Evolutionary conservation across 306 rosid genomes (phyloP).

Genomic region (Vigna nakashimae): DNA sequence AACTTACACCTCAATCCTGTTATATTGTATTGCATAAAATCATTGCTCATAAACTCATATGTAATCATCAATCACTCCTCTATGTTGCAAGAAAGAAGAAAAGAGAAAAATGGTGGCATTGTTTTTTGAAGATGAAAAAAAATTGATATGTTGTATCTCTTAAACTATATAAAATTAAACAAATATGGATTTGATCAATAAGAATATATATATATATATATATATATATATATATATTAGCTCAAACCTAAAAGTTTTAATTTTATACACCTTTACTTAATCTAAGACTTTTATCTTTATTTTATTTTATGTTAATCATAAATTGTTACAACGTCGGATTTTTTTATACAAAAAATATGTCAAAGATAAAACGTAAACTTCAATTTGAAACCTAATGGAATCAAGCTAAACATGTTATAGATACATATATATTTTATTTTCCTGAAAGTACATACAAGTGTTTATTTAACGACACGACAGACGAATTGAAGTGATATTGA

Average conservation of each 20-base stretch:
- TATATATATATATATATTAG: too few relatives aligned
- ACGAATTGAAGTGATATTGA: background rate
- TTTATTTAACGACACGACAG: background rate
- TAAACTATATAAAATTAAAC: too few relatives aligned
- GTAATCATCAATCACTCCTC: background rate
- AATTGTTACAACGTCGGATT: too few relatives aligned
- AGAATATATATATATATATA: too few relatives aligned
- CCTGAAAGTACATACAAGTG: background rate
- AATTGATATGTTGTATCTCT: background rate
- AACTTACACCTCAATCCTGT: background rate
- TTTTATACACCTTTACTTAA: too few relatives aligned
- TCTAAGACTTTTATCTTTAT: too few relatives aligned
- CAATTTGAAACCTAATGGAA: background rate
- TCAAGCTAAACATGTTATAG: background rate
- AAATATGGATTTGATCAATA: too few relatives aligned
- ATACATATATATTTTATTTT: background rate
- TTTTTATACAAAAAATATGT: too few relatives aligned
- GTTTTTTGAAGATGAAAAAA: background rate
- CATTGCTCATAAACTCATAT: background rate
- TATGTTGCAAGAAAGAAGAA: background rate
- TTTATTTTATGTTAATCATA: too few relatives aligned
- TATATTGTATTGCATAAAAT: background rate
- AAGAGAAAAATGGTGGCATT: background rate
- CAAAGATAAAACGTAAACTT: too few relatives aligned
- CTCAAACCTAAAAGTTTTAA: too few relatives aligned